Base-by-base conservation (phyloP, 176 grass and related monocot species). In the Triticum timopheevii region DNA sequence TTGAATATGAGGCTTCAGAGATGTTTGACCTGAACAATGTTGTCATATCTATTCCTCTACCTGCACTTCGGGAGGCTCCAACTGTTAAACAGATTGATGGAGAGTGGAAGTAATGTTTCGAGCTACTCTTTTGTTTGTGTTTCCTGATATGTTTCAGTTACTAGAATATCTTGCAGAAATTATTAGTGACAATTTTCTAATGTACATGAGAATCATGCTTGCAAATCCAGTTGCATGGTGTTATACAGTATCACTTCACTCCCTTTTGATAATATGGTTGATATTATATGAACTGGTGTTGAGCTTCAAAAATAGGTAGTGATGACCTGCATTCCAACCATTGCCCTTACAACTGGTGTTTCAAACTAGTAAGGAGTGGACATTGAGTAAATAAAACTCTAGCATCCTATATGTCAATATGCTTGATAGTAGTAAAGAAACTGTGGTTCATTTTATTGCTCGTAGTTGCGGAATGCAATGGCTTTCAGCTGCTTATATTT, bases 11-110 rank as follows among this genome's bases (percentile, higher is more conserved):
- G 81, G 94, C 90, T 77, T 93, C 90, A 23, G 89, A 97, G 67
- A 84, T 94, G 85, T 97, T 97, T 90, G 95, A 94, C 76, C 79
- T 95, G 82, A 84, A 83, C 81, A 94, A 95, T 86, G 92, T 97
- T 75, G 61, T 89, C 31, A 91, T 97, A 79, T 95, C 92, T 75
- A 95, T 97, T 83, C 95, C 92, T 69, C 87, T 93, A 68, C 92
- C 89, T 24, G 79, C 89, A 62, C 83, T 90, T 70, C 69, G 88
- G 68, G 92, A 97, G 49, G 67, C 92, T 65, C 94, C 94, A 85
- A 97, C 61, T 87, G 92, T 97, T 52, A 90, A 24, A 87, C 94
- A 95, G 70, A 93, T 97, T 74, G 90, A 97, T 87, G 95, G 95
- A 90, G 95, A 97, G 84, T 97, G 95, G 95, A 97, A 90, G 95